Evolutionary conservation across 768 basidiomycete species (phyloP), one percentile per base, ranked within the genome.

Genomic region (Lactarius tabidus): DNA sequence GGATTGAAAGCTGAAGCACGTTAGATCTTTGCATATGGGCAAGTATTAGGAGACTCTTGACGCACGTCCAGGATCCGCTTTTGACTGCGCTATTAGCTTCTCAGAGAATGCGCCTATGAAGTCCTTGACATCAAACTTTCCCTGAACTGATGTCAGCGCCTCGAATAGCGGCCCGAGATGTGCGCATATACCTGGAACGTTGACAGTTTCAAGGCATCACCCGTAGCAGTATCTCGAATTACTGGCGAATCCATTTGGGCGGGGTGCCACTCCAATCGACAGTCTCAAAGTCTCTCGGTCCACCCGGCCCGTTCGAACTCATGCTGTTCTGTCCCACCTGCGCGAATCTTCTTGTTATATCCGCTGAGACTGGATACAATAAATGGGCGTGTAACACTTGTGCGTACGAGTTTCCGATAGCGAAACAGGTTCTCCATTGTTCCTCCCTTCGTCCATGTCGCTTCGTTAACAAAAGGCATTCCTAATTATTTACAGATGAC

Each of bases 321-420:
- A 95, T 96, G 93, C 81, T 95, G 39, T 96, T 96, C 80, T 98
- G 96, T 74, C 96, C 96, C 35, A 92, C 89, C 60, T 98, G 96
- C 72, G 86, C 91, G 33, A 98, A 98, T 75, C 80, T 93, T 52
- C 84, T 95, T 18, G 82, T 89, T 53, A 87, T 93, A 57, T 90
- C 88, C 6, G 79, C 84, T 7, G 89, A 90, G 66, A 87, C 87
- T 0, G 88, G 90, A 1, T 87, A 86, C 74, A 91, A 96, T 78
- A 94, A 93, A 80, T 96, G 93, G 90, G 88, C 88, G 0, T 98
- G 95, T 74, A 91, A 91, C 70, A 87, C 90, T 1, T 98, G 97
- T 74, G 88, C 97, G 3, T 99, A 98, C 74, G 93, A 98, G 72
- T 98, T 95, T 73, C 91, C 92, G 0, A 93, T 96, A 70, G 83